Percentiles rank a stretch among this genome's conserved stretches.
These are phyloP conservation scores for Russula vinacea DNA, from an alignment of 768 basidiomycete genomes.

Conservation along the genomic window DNA sequence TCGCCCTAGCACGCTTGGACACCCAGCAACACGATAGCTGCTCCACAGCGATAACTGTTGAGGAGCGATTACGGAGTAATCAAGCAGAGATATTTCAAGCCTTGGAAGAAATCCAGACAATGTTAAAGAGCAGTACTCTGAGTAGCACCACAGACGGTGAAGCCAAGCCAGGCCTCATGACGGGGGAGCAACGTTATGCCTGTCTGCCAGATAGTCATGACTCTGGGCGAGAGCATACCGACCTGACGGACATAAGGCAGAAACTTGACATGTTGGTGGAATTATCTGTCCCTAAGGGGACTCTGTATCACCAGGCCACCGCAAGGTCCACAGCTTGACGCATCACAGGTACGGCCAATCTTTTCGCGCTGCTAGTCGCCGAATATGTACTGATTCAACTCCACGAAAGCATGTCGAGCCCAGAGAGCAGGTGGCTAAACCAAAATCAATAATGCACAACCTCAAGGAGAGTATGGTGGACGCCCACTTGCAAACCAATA, in stretches of 20 bases:
- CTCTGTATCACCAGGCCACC: not conserved
- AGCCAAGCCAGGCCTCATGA: not conserved
- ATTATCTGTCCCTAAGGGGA: slow-evolving; percentile 25
- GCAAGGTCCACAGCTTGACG: not conserved
- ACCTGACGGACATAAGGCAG: slow-evolving; percentile 36
- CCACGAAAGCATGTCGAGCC: not conserved
- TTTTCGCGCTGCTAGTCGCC: not conserved
- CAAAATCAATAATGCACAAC: slow-evolving; percentile 3
- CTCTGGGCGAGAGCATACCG: slow-evolving; percentile 19
- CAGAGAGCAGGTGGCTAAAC: slow-evolving; percentile 1
- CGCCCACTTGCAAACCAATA: slow-evolving; percentile 44
- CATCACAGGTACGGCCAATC: slow-evolving; percentile 1
- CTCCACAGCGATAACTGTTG: not conserved
- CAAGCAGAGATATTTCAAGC: slow-evolving; percentile 11
- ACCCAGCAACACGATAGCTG: not conserved
- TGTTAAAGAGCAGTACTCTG: slow-evolving; percentile 42
- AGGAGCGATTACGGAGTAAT: not conserved
- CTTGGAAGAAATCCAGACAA: slow-evolving; percentile 42
- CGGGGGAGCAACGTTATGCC: slow-evolving; percentile 29
- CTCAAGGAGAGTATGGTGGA: not conserved
- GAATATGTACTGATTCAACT: not conserved
- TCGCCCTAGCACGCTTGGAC: slow-evolving; percentile 2
- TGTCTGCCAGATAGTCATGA: slow-evolving; percentile 27
- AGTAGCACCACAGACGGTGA: slow-evolving; percentile 34
- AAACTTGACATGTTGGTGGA: slow-evolving; percentile 42